phyloP scores from a whole-genome alignment of 768 basidiomycete genomes.

The Lentinula lateritia region DNA sequence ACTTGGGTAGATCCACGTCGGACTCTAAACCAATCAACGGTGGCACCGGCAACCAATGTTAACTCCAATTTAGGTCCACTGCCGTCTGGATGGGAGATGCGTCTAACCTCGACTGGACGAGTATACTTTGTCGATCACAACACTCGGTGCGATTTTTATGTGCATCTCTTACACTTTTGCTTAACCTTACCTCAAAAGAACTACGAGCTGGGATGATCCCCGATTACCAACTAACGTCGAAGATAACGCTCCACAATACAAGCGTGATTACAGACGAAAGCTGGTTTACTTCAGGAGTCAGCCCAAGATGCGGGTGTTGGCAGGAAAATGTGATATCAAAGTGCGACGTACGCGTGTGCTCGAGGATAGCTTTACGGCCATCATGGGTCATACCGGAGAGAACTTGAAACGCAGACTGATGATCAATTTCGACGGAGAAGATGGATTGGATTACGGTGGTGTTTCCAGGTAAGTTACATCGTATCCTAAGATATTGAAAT shows the following conservation, averaged over 20 bases:
- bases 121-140: slow-evolving; percentile 95
- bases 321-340: slow-evolving; percentile 85
- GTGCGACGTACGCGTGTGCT: slow-evolving; percentile 74
- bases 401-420: slow-evolving; percentile 68
- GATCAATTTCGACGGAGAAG: slow-evolving; percentile 76
- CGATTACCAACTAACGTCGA: slow-evolving; percentile 78
- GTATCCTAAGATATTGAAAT: neutral
- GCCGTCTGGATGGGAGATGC: slow-evolving; percentile 95
- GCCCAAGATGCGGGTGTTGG: slow-evolving; percentile 70
- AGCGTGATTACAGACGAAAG: slow-evolving; percentile 88
- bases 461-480: slow-evolving; percentile 51
- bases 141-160: slow-evolving; percentile 35
- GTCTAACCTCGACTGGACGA: slow-evolving; percentile 75
- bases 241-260: slow-evolving; percentile 91
- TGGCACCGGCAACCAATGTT: slow-evolving; percentile 38
- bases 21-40: slow-evolving; percentile 38
- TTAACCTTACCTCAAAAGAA: slow-evolving; percentile 18
- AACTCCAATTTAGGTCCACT: slow-evolving; percentile 70
- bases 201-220: slow-evolving; percentile 93
- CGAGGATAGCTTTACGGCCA: slow-evolving; percentile 81
- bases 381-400: slow-evolving; percentile 74
- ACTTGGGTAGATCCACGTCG: slow-evolving; percentile 90
- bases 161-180: neutral
- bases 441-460: slow-evolving; percentile 75
- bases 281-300: slow-evolving; percentile 91